These are phyloP conservation scores for Alternaria infectoria DNA, from an alignment of 2,329 filamentous ascomycete species.

Conservation along the genomic window DNA sequence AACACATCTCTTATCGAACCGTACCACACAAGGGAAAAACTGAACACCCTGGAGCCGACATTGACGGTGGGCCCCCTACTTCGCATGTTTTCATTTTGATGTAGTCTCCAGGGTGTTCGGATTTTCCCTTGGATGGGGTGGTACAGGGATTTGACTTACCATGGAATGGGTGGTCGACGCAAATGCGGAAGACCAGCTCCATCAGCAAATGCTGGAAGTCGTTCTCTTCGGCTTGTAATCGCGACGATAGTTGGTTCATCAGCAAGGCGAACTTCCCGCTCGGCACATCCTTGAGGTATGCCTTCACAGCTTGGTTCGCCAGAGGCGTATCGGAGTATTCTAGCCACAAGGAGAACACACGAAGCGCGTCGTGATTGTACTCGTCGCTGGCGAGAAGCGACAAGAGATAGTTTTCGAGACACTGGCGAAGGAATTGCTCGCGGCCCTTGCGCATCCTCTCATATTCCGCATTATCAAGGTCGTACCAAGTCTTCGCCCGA, in stretches of 20 bases:
- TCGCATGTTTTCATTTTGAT: neutral
- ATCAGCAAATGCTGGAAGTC: slow-evolving; percentile 79
- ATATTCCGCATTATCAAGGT: slow-evolving; percentile 88
- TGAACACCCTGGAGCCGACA: neutral
- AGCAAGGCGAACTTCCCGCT: slow-evolving; percentile 90
- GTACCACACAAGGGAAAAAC: neutral
- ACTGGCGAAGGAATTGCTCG: slow-evolving; percentile 83
- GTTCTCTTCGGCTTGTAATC: slow-evolving; percentile 73
- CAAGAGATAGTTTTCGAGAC: slow-evolving; percentile 90
- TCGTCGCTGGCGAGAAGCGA: slow-evolving; percentile 84
- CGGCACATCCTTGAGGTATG: slow-evolving; percentile 74
- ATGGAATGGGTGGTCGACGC: slow-evolving; percentile 91
- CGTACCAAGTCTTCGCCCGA: slow-evolving; percentile 85
- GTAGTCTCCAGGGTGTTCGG: neutral
- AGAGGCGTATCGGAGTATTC: slow-evolving; percentile 78
- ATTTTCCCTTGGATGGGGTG: neutral
- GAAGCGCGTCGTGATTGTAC: slow-evolving; percentile 86
- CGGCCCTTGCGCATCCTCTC: slow-evolving; percentile 77
- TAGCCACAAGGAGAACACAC: slow-evolving; percentile 94
- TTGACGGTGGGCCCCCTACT: neutral
- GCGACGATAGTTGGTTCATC: slow-evolving; percentile 97
- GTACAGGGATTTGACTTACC: slow-evolving; percentile 42
- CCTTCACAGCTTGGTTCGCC: slow-evolving; percentile 78
- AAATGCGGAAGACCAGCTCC: slow-evolving; percentile 80
- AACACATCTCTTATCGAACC: accelerated